phyloP scores from a whole-genome alignment of 805 yeast genomes.

The Phaffomyces antillensis region DNA sequence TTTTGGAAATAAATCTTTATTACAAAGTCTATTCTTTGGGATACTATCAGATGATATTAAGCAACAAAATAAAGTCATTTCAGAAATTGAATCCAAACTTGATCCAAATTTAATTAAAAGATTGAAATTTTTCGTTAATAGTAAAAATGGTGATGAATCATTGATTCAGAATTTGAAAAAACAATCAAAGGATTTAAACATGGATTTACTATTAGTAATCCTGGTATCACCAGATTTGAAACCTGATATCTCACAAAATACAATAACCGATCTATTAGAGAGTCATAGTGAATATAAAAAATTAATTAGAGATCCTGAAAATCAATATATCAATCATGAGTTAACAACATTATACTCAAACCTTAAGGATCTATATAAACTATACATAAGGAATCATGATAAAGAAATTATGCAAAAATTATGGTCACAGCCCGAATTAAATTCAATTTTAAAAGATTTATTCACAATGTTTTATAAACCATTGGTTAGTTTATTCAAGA shows the following conservation, averaged over 20 bases:
- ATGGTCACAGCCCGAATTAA: conserved; percentile 81
- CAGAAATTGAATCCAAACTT: conserved; percentile 36
- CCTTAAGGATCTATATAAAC: conserved; percentile 54
- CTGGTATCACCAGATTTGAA: conserved; percentile 17
- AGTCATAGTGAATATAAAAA: conserved; percentile 21
- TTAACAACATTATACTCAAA: conserved; percentile 35
- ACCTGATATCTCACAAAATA: conserved; percentile 10
- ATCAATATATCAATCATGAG: conserved; percentile 17
- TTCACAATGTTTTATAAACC: conserved; percentile 71
- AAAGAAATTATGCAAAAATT: conserved; percentile 66
- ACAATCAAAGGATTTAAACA: conserved; percentile 15
- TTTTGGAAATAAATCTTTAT: conserved; percentile 55
- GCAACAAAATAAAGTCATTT: conserved; percentile 49
- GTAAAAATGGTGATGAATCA: conserved; percentile 24
- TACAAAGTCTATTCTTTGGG: conserved; percentile 70
- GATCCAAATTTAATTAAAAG: conserved; percentile 22
- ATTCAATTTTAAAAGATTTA: conserved; percentile 66
- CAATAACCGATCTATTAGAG: conserved; percentile 17
- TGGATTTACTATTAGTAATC: conserved; percentile 17
- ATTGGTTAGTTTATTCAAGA: conserved; percentile 57
- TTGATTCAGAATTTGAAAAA: conserved; percentile 19
- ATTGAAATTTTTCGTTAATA: conserved; percentile 27
- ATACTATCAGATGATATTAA: conserved; percentile 69
- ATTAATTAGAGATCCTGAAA: conserved; percentile 20
- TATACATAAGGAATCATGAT: conserved; percentile 64